Base-by-base conservation (phyloP, 768 basidiomycete genomes). In the Termitomyces sp. region DNA sequence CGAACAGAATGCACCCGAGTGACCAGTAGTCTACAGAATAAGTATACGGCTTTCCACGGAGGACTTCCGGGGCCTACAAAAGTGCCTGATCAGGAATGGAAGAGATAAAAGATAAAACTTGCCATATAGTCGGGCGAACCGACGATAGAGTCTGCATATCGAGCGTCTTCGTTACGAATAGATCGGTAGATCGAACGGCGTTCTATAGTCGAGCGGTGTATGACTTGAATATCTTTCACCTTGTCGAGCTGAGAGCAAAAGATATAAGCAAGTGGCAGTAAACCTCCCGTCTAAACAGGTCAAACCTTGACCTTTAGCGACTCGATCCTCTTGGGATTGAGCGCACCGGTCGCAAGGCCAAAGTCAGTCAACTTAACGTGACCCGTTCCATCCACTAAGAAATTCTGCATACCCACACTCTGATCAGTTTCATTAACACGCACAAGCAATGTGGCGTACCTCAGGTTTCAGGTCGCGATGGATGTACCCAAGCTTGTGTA, bases 1-100 rank as follows among this genome's bases (percentile, higher is more conserved):
- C 97, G 74, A 98, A 99, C 26, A 99, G 76, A 65, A 99, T 98
- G 71, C 97, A 98, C 6, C 97, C 97, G 8, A 99, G 81, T 1
- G 94, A 96, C 97, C 97, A 98, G 65, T 90, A 98, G 73, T 99
- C 97, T 49, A 98, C 97, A 0, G 92, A 92, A 71, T 90, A 98
- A 0, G 89, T 88, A 72, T 99, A 99, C 0, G 94, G 90, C 72
- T 94, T 94, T 36, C 91, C 96, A 30, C 95, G 85, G 26, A 98
- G 81, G 22, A 98, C 94, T 68, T 94, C 92, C 0, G 92, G 90
- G 1, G 97, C 85, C 80, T 81, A 56, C 13, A 24, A 38, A 22
- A 50, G 32, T 42, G 9, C n/a, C 30, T 49, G 22, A 26, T 43
- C 45, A 48, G 24, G 53, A 9, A 61, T 32, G 20, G 46, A 52